phyloP scores from a whole-genome alignment of 352 stramenopile species.

The Poterioochromonas sp. region DNA sequence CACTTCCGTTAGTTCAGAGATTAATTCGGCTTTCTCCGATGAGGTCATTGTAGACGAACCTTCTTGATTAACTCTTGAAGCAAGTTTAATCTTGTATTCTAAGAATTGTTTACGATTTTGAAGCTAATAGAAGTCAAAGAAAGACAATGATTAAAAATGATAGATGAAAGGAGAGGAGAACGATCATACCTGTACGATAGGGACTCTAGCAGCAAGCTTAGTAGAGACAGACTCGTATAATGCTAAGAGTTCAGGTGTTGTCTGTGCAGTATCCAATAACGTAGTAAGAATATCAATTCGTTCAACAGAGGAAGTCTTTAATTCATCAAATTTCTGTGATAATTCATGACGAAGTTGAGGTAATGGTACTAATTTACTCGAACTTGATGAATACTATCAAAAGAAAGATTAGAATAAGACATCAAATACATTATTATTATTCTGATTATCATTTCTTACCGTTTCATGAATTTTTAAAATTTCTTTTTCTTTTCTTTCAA shows the following conservation, averaged over 20 bases:
- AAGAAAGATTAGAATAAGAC: not conserved
- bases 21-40: not conserved
- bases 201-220: not conserved
- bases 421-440: too few relatives aligned
- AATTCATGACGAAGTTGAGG: not conserved
- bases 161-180: not conserved
- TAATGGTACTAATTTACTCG: not conserved
- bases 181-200: constrained; percentile 22
- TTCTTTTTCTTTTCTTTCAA: constrained; percentile 3
- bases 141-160: not conserved
- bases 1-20: constrained; percentile 6
- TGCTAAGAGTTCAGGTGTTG: not conserved
- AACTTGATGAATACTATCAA: not conserved
- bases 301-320: not conserved
- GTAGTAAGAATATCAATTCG: not conserved
- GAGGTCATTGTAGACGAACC: not conserved
- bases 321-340: not conserved
- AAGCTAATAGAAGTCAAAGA: not conserved
- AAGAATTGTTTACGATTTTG: constrained; percentile 15
- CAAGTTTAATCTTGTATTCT: constrained; percentile 26
- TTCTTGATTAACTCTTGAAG: not conserved
- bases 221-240: not conserved
- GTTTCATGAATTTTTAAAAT: constrained; percentile 18
- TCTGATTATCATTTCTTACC: not conserved
- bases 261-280: not conserved